Base-by-base conservation (phyloP, 2,329 filamentous ascomycete species). In the Scleromitrula shiraiana region DNA sequence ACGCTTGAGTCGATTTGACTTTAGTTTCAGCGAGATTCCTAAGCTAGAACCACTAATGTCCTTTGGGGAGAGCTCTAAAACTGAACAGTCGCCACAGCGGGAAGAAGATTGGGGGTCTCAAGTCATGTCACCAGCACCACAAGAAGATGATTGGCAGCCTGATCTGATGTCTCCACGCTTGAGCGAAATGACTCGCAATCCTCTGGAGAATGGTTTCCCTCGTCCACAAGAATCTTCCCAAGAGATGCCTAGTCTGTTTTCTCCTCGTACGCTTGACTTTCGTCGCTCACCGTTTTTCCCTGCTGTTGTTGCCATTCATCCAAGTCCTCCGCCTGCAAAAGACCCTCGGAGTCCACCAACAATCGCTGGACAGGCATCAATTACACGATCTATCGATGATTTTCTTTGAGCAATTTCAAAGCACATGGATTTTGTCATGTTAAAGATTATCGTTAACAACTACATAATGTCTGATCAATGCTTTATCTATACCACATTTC, bases 351-450 rank as follows among this genome's bases (percentile, higher is more conserved):
- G 85, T 62, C 85, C 85, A 14, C 82, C 84, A 0, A n/a, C n/a
- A n/a, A 85, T 83, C 10, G 79, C 77, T 59, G 85, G 85, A 32
- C 83, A 85, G 63, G 80, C 79, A 50, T 83, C 85, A 3, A 89
- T 91, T 52, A 79, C 82, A 43, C 74, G 85, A 49, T 89, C 83
- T 50, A 91, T 91, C 59, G 83, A 87, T 63, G 85, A 89, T 60
- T 71, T 88, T 43, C 70, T 90, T 65, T 89, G 73, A 75, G 32
- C 26, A 32, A 45, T 48, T 39, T 32, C 14, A 39, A 27, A 38
- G 41, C 32, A 38, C 33, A 49, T 49, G 33, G 46, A 49, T 38
- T 36, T 23, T 44, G 38, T 24, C 26, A 4, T 41, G 19, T 26
- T 19, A 30, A 40, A 40, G 24, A 41, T 40, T 36, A 36, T 42